Evolutionary conservation across 768 basidiomycete species (phyloP), one percentile per base, ranked within the genome.

Genomic region (Paxillus ammoniavirescens): DNA sequence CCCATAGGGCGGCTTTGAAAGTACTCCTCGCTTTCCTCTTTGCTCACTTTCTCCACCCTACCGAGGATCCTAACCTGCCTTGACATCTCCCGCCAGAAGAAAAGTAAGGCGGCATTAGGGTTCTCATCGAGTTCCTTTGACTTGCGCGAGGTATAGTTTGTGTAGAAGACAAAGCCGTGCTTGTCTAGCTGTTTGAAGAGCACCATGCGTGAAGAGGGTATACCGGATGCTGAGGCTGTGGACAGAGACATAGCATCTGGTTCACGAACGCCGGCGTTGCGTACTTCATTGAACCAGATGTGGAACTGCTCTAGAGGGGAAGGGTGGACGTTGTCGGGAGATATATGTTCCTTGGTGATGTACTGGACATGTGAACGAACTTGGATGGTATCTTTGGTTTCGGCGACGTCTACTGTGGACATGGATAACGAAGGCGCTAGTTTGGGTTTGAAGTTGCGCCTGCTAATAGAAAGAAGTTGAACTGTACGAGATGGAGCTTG

Each of bases 141-240:
- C 73, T 98, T 99, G 59, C 95, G 83, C 10, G 93, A 96, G 38
- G 84, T 82, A 75, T 98, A 98, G 73, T 99, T 99, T 31, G 96
- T 98, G 79, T 82, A 99, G 75, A 98, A 97, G 53, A 96, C 82
- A 75, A 98, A 98, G 47, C 97, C 97, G 50, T 77, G 83, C 30
- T 78, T 65, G 75, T 98, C 97, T 62, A 92, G 83, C 65, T 93
- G 82, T 72, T 95, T 97, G 65, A 98, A 83, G 54, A 98, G 84
- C 51, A 98, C 94, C 71, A 91, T 81, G 59, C 96, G 84, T 10
- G 88, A 83, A 36, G 91, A 93, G 23, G 96, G 96, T 57, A 94
- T 81, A 35, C 90, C 93, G 1, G 72, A 59, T 14, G 79, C 66
- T 1, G 89, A 83, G 9, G 83, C 82, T 48, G 92, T 93, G 47